These are phyloP conservation scores for Neofusicoccum umdonicola DNA, from an alignment of 2,329 filamentous ascomycete genomes.

Conservation along the genomic window DNA sequence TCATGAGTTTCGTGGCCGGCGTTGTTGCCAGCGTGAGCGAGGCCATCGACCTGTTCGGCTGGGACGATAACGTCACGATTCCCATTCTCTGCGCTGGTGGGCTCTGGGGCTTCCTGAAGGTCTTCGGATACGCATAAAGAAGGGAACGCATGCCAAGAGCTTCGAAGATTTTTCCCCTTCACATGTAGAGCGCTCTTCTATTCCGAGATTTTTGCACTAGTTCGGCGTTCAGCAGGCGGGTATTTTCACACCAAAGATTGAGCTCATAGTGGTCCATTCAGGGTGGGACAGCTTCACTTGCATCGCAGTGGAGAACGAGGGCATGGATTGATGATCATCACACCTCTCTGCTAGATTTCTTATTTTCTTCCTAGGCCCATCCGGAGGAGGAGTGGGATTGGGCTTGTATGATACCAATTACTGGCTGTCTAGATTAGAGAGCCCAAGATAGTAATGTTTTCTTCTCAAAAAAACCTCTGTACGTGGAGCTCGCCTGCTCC, in stretches of 20 bases:
- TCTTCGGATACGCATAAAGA: constrained; percentile 58
- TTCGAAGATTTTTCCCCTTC: too few species aligned
- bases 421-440: neutral
- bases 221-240: neutral
- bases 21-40: constrained; percentile 85
- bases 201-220: neutral
- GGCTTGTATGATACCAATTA: constrained; percentile 1
- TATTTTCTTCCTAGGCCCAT: neutral
- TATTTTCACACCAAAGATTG: neutral
- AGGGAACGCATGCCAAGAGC: neutral
- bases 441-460: constrained; percentile 1
- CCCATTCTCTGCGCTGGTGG: constrained; percentile 85
- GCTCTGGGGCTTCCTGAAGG: constrained; percentile 85
- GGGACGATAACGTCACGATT: constrained; percentile 98
- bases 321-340: neutral
- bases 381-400: neutral
- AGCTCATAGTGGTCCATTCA: neutral
- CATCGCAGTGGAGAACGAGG: neutral
- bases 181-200: neutral
- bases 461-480: neutral
- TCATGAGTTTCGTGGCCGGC: constrained; percentile 86
- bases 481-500: too few species aligned
- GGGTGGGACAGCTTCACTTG: neutral
- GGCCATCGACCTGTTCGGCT: constrained; percentile 84
- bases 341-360: neutral